A percentile compares a stretch with the other conserved stretches of the same genome.
These are phyloP conservation scores for Candida endomychidarum DNA, from an alignment of 805 yeast species.

Conservation along the genomic window DNA sequence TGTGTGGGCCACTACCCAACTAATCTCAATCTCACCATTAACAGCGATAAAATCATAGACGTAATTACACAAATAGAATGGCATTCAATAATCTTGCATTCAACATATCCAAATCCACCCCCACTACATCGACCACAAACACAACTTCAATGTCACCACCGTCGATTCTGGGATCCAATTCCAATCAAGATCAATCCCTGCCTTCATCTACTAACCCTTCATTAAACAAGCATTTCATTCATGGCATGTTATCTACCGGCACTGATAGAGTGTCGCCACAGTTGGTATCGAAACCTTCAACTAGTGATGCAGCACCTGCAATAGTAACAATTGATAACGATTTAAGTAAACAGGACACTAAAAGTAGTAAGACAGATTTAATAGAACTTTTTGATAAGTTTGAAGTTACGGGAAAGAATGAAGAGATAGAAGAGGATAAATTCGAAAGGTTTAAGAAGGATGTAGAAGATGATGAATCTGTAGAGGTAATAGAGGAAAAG, in stretches of 20 bases:
- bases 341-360: not conserved
- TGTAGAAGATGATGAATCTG: conserved; percentile 6
- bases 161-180: conserved; percentile 4
- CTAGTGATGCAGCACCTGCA: conserved; percentile 23
- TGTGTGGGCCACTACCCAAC: too few species aligned
- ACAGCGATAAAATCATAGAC: too few species aligned
- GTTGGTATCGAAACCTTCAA: conserved; percentile 10
- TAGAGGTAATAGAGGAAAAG: conserved; percentile 9
- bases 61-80: conserved; percentile 21
- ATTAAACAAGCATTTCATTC: conserved; percentile 5
- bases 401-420: conserved; percentile 21
- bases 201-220: not conserved
- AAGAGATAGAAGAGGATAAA: conserved; percentile 14
- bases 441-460: conserved; percentile 12
- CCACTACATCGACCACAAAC: conserved; percentile 44
- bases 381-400: conserved; percentile 37
- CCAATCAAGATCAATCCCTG: not conserved
- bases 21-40: too few species aligned
- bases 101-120: conserved; percentile 37
- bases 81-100: conserved; percentile 32
- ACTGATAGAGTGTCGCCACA: conserved; percentile 14
- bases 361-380: conserved; percentile 20
- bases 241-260: conserved; percentile 16
- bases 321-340: conserved; percentile 21
- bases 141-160: conserved; percentile 16